A percentile compares a stretch with the other conserved stretches of the same genome.
Evolutionary conservation across 768 basidiomycete genomes (phyloP).

Genomic region (Mycena indigotica): DNA sequence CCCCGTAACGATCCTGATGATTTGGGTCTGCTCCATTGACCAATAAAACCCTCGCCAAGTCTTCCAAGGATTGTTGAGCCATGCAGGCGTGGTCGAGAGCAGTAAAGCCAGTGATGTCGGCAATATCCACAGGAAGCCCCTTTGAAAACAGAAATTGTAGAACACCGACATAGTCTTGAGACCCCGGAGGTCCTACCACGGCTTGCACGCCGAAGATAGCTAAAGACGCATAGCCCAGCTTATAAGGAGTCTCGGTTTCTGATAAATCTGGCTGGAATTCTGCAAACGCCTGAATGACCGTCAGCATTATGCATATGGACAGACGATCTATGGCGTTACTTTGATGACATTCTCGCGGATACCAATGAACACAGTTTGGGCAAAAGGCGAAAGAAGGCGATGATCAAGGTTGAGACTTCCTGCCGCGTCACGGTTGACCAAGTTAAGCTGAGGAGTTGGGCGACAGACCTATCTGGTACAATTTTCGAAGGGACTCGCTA

Average conservation of each 20-base stretch:
- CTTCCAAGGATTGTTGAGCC: constrained; percentile 24
- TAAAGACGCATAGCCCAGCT: constrained; percentile 45
- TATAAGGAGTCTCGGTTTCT: constrained; percentile 45
- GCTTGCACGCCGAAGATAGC: constrained; percentile 45
- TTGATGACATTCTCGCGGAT: too few species aligned
- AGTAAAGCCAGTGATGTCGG: constrained; percentile 52
- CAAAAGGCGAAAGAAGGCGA: constrained; percentile 32
- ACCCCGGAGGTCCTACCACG: constrained; percentile 22
- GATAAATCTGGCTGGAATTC: constrained; percentile 40
- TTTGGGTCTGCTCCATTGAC: constrained; percentile 51
- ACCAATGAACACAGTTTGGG: constrained; percentile 31
- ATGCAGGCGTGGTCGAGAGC: constrained; percentile 51
- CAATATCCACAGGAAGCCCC: constrained; percentile 42
- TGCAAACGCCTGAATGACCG: too few species aligned
- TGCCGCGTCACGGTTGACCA: too few species aligned
- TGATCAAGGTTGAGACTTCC: constrained; percentile 29
- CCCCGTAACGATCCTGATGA: constrained; percentile 51
- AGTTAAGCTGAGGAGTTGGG: too few species aligned
- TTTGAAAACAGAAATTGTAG: constrained; percentile 44
- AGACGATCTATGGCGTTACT: too few species aligned
- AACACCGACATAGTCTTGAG: constrained; percentile 33
- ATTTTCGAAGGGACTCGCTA: constrained; percentile 29
- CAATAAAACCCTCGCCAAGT: constrained; percentile 42
- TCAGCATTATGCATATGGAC: too few species aligned
- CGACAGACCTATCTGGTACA: constrained; percentile 35